These are phyloP conservation scores for Mikania micrantha DNA, from an alignment of 129 eudicot genomes.

Conservation along the genomic window DNA sequence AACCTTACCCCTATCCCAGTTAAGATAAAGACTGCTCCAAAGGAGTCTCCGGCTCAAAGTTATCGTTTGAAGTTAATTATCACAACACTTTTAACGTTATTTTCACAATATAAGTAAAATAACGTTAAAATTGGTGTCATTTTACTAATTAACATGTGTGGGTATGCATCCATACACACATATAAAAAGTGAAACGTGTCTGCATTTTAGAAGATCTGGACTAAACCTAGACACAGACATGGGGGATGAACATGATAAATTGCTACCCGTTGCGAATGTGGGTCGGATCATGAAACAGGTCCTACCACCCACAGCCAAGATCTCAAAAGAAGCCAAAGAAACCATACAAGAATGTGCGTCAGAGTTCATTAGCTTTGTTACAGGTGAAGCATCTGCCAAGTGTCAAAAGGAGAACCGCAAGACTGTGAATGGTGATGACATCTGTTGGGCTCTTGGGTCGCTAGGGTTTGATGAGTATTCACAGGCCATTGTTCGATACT, in stretches of 20 bases:
- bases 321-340: slow-evolving; percentile 65
- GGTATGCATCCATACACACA: slow-evolving; percentile 12
- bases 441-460: slow-evolving; percentile 58
- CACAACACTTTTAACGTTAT: no score
- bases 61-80: no score
- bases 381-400: slow-evolving; percentile 60
- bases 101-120: no score
- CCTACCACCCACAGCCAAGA: slow-evolving; percentile 51
- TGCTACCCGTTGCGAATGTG: slow-evolving; percentile 61
- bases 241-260: slow-evolving; percentile 41
- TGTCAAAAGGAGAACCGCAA: slow-evolving; percentile 63
- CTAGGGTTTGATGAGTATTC: slow-evolving; percentile 54
- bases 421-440: slow-evolving; percentile 58
- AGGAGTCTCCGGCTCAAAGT: no score
- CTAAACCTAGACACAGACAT: slow-evolving; percentile 17
- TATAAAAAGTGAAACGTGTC: slow-evolving; percentile 28
- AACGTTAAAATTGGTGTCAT: no score
- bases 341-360: slow-evolving; percentile 61
- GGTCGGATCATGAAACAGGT: slow-evolving; percentile 56
- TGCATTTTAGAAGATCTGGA: slow-evolving; percentile 20
- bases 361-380: slow-evolving; percentile 59
- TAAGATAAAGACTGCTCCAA: no score
- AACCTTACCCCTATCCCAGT: no score
- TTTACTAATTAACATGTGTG: neutral
- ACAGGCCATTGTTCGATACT: slow-evolving; percentile 34